Evolutionary conservation across 768 basidiomycete species (phyloP).

Genomic region (Albatrellus ellisii): DNA sequence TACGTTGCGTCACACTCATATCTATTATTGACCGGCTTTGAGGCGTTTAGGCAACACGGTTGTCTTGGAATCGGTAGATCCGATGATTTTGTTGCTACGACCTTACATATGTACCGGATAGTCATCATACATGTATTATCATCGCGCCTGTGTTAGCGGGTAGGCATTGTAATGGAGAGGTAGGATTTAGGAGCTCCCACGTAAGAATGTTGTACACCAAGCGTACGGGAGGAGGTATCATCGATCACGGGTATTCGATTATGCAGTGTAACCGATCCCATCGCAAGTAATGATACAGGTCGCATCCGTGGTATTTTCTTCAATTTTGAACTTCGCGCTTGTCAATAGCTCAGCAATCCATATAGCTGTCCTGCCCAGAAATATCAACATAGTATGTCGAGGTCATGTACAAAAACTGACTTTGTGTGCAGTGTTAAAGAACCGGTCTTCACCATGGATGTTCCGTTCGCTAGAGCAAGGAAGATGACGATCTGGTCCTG

Average conservation of each 20-base stretch:
- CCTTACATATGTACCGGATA: too few species aligned
- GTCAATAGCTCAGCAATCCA: constrained; percentile 61
- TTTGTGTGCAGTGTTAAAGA: constrained; percentile 57
- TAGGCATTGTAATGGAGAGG: too few species aligned
- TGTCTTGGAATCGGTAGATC: constrained; percentile 68
- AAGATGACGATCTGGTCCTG: constrained; percentile 74
- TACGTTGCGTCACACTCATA: background rate
- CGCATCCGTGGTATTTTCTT: constrained; percentile 28
- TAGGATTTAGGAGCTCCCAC: too few species aligned
- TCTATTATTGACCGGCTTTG: constrained; percentile 7
- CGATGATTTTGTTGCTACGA: too few species aligned
- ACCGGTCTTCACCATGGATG: constrained; percentile 39
- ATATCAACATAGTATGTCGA: background rate
- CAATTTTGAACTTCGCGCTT: constrained; percentile 45
- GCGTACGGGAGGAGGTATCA: too few species aligned
- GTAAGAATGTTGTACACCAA: too few species aligned
- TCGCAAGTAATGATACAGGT: constrained; percentile 46
- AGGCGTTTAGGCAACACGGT: constrained; percentile 80
- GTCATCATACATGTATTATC: too few species aligned
- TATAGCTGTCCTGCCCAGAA: constrained; percentile 40
- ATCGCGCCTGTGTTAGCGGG: too few species aligned
- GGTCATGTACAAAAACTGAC: constrained; percentile 22
- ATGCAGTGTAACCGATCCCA: constrained; percentile 52
- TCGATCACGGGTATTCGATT: too few species aligned
- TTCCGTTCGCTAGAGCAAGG: constrained; percentile 58